These are phyloP conservation scores for Pythium diclinum DNA, from an alignment of 352 stramenopile species.

Conservation along the genomic window DNA sequence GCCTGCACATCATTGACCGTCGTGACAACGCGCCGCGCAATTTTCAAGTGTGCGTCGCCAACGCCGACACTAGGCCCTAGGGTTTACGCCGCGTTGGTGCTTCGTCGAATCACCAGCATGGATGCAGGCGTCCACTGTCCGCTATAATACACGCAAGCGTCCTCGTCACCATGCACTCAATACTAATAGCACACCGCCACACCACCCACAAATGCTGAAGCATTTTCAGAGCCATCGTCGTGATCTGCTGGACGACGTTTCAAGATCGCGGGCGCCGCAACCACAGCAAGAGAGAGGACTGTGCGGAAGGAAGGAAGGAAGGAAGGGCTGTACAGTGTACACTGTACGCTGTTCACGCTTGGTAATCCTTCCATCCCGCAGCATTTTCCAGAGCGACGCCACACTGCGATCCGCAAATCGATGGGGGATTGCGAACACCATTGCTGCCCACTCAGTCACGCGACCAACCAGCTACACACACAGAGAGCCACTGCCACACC, in stretches of 20 bases:
- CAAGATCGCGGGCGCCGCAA: neutral
- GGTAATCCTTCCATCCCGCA: too few relatives aligned
- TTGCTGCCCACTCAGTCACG: too few relatives aligned
- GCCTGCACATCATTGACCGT: neutral
- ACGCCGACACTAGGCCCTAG: too few relatives aligned
- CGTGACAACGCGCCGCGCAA: neutral
- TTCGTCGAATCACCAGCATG: neutral
- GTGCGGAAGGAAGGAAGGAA: too few relatives aligned
- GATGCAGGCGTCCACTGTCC: neutral
- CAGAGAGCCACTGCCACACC: too few relatives aligned
- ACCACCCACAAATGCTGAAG: neutral
- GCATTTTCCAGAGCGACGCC: neutral
- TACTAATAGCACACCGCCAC: neutral
- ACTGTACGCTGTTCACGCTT: too few relatives aligned
- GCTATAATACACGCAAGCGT: too few relatives aligned
- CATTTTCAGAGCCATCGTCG: neutral
- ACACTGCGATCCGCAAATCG: neutral
- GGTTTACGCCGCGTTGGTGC: neutral
- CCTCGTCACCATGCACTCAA: neutral
- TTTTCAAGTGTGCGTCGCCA: neutral
- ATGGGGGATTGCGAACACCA: neutral
- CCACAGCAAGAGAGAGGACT: too few relatives aligned
- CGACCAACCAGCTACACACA: too few relatives aligned
- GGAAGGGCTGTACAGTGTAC: too few relatives aligned
- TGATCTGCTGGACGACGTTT: neutral